Evolutionary conservation across 306 rosid species (phyloP), one percentile per base, ranked within the genome.

Genomic region (Biancaea sappan): DNA sequence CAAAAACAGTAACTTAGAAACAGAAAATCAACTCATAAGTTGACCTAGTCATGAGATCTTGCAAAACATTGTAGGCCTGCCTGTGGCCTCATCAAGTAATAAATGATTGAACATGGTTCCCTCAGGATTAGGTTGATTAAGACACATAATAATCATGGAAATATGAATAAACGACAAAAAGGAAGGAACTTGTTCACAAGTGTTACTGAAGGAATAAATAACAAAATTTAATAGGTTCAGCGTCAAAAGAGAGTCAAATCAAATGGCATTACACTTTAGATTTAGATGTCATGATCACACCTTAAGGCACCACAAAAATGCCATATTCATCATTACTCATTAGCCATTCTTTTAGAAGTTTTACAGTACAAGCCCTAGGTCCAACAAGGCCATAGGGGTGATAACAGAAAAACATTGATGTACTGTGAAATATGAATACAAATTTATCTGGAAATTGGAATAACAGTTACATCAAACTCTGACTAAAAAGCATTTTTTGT

Each of bases 1-100:
- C 43, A 60, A 16, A 16, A 9, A 60, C n/a, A 56, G 65, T 25
- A 71, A 60, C 25, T 32, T 68, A 48, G 47, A 83, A 48, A 70
- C 26, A 65, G 62, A 56, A 13, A 57, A 67, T 50, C 31, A 77
- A 44, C 40, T 19, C 4, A 44, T 15, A 69, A 46, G 29, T 34
- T 56, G 24, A 72, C 28, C 46, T 38, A 34, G 66, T 38, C 70
- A 62, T 8, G 1, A 26, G 34, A 48, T 26, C 56, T 61, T 22
- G 14, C 15, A 34, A 53, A 50, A 25, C 24, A 8, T 48, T 32
- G 50, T 31, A 11, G 16, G 11, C 26, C 7, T 24, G 43, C 64
- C 31, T 25, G 32, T 54, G 15, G 19, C 13, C 51, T 46, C 64
- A 46, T 25, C 15, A 64, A 35, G 51, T n/a, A 14, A 31, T 58